Evolutionary conservation across 2,329 filamentous ascomycete genomes (phyloP).

Genomic region (Aspergillus pseudoterreus): DNA sequence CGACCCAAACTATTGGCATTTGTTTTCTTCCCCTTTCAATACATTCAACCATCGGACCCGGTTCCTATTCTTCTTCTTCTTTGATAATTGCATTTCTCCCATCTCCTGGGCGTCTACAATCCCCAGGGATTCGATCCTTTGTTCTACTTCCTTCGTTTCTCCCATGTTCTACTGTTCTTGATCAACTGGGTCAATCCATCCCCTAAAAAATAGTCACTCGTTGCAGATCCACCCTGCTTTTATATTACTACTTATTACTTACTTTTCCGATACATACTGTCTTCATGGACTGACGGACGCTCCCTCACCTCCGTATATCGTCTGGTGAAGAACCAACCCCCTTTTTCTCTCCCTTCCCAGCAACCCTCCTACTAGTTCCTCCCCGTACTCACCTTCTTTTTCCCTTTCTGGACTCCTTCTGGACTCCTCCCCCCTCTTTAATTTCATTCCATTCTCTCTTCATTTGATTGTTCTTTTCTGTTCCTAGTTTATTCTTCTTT

Average conservation of each 20-base stretch:
- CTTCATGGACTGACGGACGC: no score
- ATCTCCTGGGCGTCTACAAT: not conserved
- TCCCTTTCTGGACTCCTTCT: conserved; percentile 7
- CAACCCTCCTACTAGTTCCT: not conserved
- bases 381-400: not conserved
- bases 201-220: not conserved
- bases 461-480: conserved; percentile 8
- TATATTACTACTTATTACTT: no score
- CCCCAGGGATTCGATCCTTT: no score
- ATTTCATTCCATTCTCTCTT: conserved; percentile 6
- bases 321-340: not conserved
- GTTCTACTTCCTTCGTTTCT: no score
- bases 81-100: conserved; percentile 1
- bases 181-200: no score
- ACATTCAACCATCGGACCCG: not conserved
- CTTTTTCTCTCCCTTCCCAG: not conserved
- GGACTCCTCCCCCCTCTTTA: conserved; percentile 1
- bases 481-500: conserved; percentile 9
- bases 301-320: not conserved
- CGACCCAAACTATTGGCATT: conserved; percentile 1
- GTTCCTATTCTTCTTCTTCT: not conserved
- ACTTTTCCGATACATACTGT: no score
- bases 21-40: conserved; percentile 1
- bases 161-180: no score
- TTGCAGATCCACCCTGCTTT: no score